Evolutionary conservation across 2,329 filamentous ascomycete genomes (phyloP).

Genomic region (Trichoderma sp.): DNA sequence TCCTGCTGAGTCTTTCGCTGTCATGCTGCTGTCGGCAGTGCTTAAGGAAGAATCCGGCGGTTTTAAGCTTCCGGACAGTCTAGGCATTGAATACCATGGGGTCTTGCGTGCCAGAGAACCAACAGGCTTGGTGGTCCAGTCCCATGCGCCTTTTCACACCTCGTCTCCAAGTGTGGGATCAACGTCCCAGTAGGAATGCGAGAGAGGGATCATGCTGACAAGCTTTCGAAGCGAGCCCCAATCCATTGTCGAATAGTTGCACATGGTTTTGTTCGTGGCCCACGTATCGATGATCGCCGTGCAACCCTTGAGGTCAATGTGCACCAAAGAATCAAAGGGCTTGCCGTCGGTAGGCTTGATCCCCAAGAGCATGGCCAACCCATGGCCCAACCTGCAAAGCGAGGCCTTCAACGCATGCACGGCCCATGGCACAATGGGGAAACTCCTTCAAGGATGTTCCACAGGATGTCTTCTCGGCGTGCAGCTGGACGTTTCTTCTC

Average conservation of each 20-base stretch:
- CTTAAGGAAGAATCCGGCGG: not conserved
- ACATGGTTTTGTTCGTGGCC: not conserved
- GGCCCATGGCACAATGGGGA: not conserved
- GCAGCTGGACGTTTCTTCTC: not conserved
- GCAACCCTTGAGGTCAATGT: not conserved
- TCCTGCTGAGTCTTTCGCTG: not conserved
- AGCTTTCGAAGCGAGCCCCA: not conserved
- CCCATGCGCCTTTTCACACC: not conserved
- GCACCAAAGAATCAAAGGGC: not conserved
- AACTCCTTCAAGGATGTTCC: not conserved
- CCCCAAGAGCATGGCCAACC: not conserved
- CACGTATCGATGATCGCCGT: not conserved
- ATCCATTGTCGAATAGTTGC: not conserved
- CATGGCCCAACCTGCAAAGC: not conserved
- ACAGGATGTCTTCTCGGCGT: not conserved
- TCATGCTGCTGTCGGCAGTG: not conserved
- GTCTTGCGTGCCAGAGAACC: not conserved
- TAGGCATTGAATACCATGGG: not conserved
- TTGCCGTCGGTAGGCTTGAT: not conserved
- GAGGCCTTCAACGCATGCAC: not conserved
- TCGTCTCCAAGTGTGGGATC: not conserved
- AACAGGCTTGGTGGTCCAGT: not conserved
- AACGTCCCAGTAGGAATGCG: not conserved
- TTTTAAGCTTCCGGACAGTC: not conserved
- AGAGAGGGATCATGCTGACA: not conserved